phyloP scores from a whole-genome alignment of 1,284 basidiomycete genomes.

The Fomitiporia mediterranea region DNA sequence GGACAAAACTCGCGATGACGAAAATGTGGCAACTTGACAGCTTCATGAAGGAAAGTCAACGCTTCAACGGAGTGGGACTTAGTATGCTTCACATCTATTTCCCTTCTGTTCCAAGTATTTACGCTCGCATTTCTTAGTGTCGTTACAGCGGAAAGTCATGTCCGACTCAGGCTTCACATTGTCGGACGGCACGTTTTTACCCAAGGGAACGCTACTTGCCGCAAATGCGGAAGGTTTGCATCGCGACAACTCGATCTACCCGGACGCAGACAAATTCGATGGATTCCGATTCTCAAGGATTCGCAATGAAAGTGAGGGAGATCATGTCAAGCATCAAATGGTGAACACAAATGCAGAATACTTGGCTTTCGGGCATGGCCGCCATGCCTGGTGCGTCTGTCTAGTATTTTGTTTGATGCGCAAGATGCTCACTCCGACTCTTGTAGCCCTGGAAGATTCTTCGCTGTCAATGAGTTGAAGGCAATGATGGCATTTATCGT shows the following conservation, averaged over 20 bases:
- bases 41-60: slow-evolving; percentile 43
- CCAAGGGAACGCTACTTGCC: slow-evolving; percentile 38
- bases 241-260: slow-evolving; percentile 37
- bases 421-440: background rate
- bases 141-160: slow-evolving; percentile 26
- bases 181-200: slow-evolving; percentile 40
- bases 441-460: slow-evolving; percentile 20
- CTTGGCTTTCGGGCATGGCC: slow-evolving; percentile 29
- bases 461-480: slow-evolving; percentile 20
- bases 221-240: slow-evolving; percentile 41
- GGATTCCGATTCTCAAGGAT: slow-evolving; percentile 43
- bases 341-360: slow-evolving; percentile 27
- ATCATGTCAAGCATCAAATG: slow-evolving; percentile 27
- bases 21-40: slow-evolving; percentile 47
- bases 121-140: background rate
- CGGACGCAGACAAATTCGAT: slow-evolving; percentile 37
- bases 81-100: slow-evolving; percentile 18
- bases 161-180: slow-evolving; percentile 31
- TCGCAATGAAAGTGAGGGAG: slow-evolving; percentile 28
- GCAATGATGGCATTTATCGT: slow-evolving; percentile 20
- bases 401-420: background rate
- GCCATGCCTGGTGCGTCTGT: slow-evolving; percentile 29
- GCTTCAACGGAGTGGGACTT: slow-evolving; percentile 31
- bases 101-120: background rate
- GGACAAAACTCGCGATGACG: slow-evolving; percentile 39